Evolutionary conservation across 2,329 filamentous ascomycete species (phyloP).

Genomic region (Fusarium lyarnte): DNA sequence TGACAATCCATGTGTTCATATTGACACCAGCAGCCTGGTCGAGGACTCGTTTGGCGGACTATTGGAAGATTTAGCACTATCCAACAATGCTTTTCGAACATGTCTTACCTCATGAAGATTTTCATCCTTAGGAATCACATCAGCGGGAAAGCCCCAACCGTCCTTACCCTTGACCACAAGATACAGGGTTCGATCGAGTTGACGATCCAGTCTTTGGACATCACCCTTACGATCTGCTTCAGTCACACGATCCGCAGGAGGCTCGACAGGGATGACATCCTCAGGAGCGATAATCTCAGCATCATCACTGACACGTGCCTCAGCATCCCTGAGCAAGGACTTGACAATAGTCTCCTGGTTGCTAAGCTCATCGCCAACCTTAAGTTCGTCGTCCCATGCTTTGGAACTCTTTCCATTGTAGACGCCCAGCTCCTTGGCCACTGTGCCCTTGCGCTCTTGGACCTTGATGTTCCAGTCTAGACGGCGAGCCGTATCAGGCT

Average conservation of each 20-base stretch:
- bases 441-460: constrained; percentile 74
- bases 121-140: constrained; percentile 74
- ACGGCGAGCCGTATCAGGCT: constrained; percentile 83
- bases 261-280: constrained; percentile 74
- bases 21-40: constrained; percentile 83
- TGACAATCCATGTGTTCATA: constrained; percentile 99
- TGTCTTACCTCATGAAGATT: constrained; percentile 79
- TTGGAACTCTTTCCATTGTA: constrained; percentile 77
- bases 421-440: constrained; percentile 84
- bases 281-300: constrained; percentile 66
- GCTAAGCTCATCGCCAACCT: constrained; percentile 76
- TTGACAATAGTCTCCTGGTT: constrained; percentile 72
- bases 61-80: not conserved
- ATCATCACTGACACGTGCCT: constrained; percentile 68
- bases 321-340: constrained; percentile 78
- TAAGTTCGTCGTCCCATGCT: constrained; percentile 92
- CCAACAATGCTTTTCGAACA: not conserved
- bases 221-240: constrained; percentile 83
- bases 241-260: constrained; percentile 74
- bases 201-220: constrained; percentile 78
- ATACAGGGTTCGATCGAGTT: constrained; percentile 85
- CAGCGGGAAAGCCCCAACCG: constrained; percentile 87
- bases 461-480: constrained; percentile 92
- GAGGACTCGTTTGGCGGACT: constrained; percentile 86
- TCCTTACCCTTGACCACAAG: constrained; percentile 80